Evolutionary conservation across 148 eudicot species (phyloP), one percentile per base, ranked within the genome.

Genomic region (Salicornia ramosissima): DNA sequence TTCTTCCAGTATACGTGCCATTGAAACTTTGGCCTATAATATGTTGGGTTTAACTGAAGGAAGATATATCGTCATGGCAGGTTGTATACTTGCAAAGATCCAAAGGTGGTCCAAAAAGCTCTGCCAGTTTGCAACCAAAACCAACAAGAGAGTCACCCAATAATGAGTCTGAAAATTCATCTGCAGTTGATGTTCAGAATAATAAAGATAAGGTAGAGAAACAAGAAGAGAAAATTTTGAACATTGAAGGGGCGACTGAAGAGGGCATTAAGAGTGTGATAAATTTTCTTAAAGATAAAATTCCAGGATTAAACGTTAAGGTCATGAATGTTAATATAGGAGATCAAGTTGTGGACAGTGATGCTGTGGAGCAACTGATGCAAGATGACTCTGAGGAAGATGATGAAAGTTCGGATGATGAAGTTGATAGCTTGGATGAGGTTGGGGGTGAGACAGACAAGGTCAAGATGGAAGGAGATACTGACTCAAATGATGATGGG

Each of bases 231-330:
- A 85, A 84, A 68, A 80, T 80, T 70, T 76, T 86, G 66, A 86
- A 79, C 77, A 78, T 84, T 55, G 99, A 90, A 76, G 97, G 80
- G 79, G 96, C 80, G 56, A 87, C 96, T 57, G 99, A 89, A 79
- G 97, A 94, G 60, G 97, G 99, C 69, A 84, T 94, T 76, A 83
- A 75, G 75, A 89, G 87, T 67, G 99, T 91, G 68, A 77, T 95
- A 71, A 95, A 91, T 77, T 95, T 89, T 80, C 87, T 95, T n/a
- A 95, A 87, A 85, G 96, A 89, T 61, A 94, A 87, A 83, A 91
- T 94, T 58, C 99, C 99, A 34, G 96, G 88, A 63, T 75, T 94
- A 68, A 94, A 91, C 72, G 75, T 94, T 25, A 89, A 91, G 75
- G 85, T 88, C 51, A 83, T 81, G 87, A 83, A 86, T 59, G 71